These are phyloP conservation scores for Ustilago trichophora DNA, from an alignment of 1,284 basidiomycete genomes.

Conservation along the genomic window DNA sequence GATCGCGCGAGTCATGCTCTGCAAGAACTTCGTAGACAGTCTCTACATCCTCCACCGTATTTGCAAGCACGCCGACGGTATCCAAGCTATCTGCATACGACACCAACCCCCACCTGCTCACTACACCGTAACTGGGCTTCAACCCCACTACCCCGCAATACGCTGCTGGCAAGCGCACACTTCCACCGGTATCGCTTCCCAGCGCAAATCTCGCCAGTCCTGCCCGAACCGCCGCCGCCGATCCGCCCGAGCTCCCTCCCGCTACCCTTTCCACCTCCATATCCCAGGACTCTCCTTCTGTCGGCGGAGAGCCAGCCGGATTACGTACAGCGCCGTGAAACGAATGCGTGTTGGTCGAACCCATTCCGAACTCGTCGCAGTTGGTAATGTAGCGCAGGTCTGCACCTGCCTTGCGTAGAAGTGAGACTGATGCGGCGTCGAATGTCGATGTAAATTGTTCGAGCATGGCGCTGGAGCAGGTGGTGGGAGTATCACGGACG, in stretches of 20 bases:
- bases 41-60: constrained; percentile 70
- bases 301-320: constrained; percentile 26
- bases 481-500: constrained; percentile 38
- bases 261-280: constrained; percentile 72
- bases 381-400: constrained; percentile 86
- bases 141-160: constrained; percentile 92
- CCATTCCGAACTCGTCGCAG: constrained; percentile 99
- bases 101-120: constrained; percentile 89
- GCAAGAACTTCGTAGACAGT: constrained; percentile 76
- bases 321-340: constrained; percentile 56
- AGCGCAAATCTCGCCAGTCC: constrained; percentile 71
- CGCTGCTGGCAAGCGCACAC: constrained; percentile 87
- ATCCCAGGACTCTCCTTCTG: constrained; percentile 7
- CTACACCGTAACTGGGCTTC: constrained; percentile 92
- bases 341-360: constrained; percentile 67
- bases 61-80: constrained; percentile 85
- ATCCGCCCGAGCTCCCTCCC: constrained; percentile 66
- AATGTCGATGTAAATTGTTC: constrained; percentile 78
- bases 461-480: constrained; percentile 61
- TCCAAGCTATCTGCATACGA: constrained; percentile 94
- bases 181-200: constrained; percentile 95
- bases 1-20: constrained; percentile 77
- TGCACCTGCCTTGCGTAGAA: constrained; percentile 76
- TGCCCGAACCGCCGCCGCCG: constrained; percentile 56
- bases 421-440: constrained; percentile 82